Percentiles rank a stretch among this genome's conserved stretches.
phyloP scores from a whole-genome alignment of 441 rosid species.

The Euphorbia corollata region DNA sequence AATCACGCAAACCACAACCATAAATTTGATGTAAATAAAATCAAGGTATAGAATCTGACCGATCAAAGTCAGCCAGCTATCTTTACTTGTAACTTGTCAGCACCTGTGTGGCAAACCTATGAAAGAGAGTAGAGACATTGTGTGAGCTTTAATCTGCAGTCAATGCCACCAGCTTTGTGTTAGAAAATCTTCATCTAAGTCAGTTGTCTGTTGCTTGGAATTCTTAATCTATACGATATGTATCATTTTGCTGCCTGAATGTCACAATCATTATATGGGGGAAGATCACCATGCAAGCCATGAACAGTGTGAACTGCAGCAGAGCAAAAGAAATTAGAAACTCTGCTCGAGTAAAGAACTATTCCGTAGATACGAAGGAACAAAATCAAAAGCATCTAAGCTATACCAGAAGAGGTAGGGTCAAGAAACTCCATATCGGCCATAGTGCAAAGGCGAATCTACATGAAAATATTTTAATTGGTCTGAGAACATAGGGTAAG shows the following conservation, averaged over 20 bases:
- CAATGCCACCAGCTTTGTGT: conserved; percentile 22
- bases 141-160: conserved; percentile 10
- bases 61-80: conserved; percentile 20
- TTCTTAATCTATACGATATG: conserved; percentile 63
- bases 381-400: neutral
- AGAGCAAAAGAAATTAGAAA: conserved; percentile 22
- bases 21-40: conserved; percentile 4
- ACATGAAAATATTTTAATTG: conserved; percentile 21
- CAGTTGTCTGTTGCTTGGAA: conserved; percentile 23
- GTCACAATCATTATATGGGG: conserved; percentile 69
- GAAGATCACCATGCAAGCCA: conserved; percentile 81
- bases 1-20: conserved; percentile 8
- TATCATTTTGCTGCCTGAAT: conserved; percentile 60
- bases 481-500: conserved; percentile 13
- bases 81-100: conserved; percentile 12
- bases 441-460: conserved; percentile 80
- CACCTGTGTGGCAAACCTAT: conserved; percentile 17
- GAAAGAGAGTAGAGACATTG: conserved; percentile 5
- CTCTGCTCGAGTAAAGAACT: conserved; percentile 6
- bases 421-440: conserved; percentile 96
- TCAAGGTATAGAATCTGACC: conserved; percentile 14
- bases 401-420: conserved; percentile 86
- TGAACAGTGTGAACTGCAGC: conserved; percentile 87
- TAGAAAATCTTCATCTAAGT: conserved; percentile 24
- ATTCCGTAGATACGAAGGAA: conserved; percentile 5